Percentiles rank a stretch among this genome's conserved stretches.
Evolutionary conservation across 805 yeast genomes (phyloP).

Genomic region (Saturnispora halmiae): DNA sequence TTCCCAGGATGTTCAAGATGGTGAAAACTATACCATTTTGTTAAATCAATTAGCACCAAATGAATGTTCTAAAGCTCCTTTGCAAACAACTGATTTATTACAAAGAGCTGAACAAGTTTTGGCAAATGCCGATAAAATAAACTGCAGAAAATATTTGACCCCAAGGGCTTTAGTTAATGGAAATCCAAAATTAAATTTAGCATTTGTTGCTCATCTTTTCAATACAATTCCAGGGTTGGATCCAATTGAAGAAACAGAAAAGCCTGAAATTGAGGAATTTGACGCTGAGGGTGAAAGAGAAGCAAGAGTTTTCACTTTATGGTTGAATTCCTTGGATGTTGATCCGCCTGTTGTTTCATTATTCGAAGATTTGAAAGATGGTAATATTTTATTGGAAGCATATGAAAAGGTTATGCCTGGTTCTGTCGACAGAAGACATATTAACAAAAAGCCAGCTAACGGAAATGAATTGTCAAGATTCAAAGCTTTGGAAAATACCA

Average conservation of each 20-base stretch:
- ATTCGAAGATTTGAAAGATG: slow-evolving; percentile 93
- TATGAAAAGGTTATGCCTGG: slow-evolving; percentile 95
- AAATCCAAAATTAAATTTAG: slow-evolving; percentile 91
- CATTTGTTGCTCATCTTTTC: slow-evolving; percentile 94
- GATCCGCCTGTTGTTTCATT: slow-evolving; percentile 87
- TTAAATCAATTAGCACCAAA: slow-evolving; percentile 83
- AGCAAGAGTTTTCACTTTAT: slow-evolving; percentile 94
- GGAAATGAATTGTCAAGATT: slow-evolving; percentile 78
- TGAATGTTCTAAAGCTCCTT: slow-evolving; percentile 71
- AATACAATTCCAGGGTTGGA: slow-evolving; percentile 96
- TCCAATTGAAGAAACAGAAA: slow-evolving; percentile 85
- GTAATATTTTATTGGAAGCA: slow-evolving; percentile 80
- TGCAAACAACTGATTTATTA: slow-evolving; percentile 65
- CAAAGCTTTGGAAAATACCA: slow-evolving; percentile 95
- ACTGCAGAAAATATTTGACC: slow-evolving; percentile 88
- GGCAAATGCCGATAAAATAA: slow-evolving; percentile 80
- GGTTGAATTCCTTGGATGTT: slow-evolving; percentile 95
- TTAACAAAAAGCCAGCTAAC: slow-evolving; percentile 73
- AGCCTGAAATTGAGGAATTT: slow-evolving; percentile 91
- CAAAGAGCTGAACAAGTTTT: slow-evolving; percentile 84
- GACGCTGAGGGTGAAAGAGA: slow-evolving; percentile 99
- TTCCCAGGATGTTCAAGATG: slow-evolving; percentile 81
- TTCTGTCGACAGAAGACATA: slow-evolving; percentile 64
- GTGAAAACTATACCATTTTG: slow-evolving; percentile 88
- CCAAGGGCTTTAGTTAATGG: slow-evolving; percentile 91